phyloP scores from a whole-genome alignment of 257 asterid genomes.

The Solanum ahanhuiri region DNA sequence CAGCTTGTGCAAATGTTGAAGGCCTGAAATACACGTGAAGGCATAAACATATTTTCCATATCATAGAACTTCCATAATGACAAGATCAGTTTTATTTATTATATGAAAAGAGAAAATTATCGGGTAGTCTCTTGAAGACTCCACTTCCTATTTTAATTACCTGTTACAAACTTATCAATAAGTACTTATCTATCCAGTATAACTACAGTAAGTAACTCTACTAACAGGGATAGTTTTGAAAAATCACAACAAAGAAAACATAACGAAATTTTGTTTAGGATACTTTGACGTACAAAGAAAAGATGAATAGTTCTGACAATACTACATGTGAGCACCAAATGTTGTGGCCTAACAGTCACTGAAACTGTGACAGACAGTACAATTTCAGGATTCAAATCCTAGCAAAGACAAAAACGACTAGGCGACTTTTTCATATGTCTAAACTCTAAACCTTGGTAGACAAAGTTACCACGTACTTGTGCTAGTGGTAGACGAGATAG shows the following conservation, averaged over 20 bases:
- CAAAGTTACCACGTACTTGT: not conserved
- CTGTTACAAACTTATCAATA: not conserved
- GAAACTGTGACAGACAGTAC: no score
- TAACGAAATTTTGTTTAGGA: not conserved
- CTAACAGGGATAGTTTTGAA: not conserved
- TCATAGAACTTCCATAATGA: not conserved
- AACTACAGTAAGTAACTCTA: not conserved
- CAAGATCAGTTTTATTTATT: not conserved
- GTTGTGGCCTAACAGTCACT: not conserved
- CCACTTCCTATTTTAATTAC: not conserved
- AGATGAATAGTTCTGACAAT: not conserved
- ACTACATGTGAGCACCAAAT: not conserved
- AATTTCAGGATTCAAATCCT: not conserved
- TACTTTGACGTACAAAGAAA: not conserved
- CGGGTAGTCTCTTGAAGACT: not conserved
- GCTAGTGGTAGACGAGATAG: not conserved
- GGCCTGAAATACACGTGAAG: slow-evolving; percentile 48
- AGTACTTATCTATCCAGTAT: not conserved
- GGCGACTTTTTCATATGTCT: not conserved
- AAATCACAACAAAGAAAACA: not conserved
- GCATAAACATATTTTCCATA: not conserved
- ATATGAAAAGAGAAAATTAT: not conserved
- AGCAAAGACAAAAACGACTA: not conserved
- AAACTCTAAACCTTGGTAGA: not conserved
- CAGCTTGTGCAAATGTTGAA: slow-evolving; percentile 97